Percentiles rank a stretch among this genome's conserved stretches.
Conservation (phyloP, 2,329 filamentous ascomycete species). For the Emmonsiellopsis sp. region DNA sequence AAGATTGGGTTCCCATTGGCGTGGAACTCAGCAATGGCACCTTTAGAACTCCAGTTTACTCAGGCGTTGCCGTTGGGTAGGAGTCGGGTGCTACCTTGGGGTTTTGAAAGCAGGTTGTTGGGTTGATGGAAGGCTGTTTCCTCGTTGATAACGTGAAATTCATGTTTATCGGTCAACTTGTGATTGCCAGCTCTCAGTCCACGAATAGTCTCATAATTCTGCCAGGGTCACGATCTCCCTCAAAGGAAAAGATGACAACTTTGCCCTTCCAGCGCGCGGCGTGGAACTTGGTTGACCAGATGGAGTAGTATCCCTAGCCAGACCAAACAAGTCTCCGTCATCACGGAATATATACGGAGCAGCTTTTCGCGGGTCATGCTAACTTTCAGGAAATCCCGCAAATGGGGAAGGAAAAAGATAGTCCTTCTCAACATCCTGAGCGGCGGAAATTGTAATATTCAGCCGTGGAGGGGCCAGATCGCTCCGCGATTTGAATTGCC, state of each 20-base stretch:
- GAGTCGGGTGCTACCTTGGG: constrained; percentile 45
- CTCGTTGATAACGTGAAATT: constrained; percentile 46
- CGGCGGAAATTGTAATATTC: constrained; percentile 18
- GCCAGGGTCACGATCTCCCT: constrained; percentile 43
- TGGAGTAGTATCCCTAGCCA: constrained; percentile 43
- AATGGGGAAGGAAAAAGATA: constrained; percentile 7
- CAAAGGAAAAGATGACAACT: constrained; percentile 45
- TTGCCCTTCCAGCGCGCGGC: constrained; percentile 41
- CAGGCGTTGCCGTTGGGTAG: constrained; percentile 45
- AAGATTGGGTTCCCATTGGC: constrained; percentile 26
- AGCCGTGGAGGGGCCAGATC: constrained; percentile 39
- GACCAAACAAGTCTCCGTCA: constrained; percentile 50
- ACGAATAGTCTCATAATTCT: constrained; percentile 46
- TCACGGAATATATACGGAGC: constrained; percentile 48
- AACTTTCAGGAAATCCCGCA: constrained; percentile 10
- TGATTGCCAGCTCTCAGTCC: constrained; percentile 45
- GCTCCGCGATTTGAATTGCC: constrained; percentile 39
- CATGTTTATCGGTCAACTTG: constrained; percentile 44
- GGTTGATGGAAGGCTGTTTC: constrained; percentile 43
- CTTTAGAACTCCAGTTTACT: constrained; percentile 48
- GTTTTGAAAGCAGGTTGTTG: constrained; percentile 40
- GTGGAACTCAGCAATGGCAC: constrained; percentile 36
- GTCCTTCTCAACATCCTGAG: constrained; percentile 7
- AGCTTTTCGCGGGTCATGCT: constrained; percentile 41
- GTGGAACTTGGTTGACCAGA: constrained; percentile 48